phyloP scores from a whole-genome alignment of 2,329 filamentous ascomycete genomes.

The Hypoxylon sp. region DNA sequence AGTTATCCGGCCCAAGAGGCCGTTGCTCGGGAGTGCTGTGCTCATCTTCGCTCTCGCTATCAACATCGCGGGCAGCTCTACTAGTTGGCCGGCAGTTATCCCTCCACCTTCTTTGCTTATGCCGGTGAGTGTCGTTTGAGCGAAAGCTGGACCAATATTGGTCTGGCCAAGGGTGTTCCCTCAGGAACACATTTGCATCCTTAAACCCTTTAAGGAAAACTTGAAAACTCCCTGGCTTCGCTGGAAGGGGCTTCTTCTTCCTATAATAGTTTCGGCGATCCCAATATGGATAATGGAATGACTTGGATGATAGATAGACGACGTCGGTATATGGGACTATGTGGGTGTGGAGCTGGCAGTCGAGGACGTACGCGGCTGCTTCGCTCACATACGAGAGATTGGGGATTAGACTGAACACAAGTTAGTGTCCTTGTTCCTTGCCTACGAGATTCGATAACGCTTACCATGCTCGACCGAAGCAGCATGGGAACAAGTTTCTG shows the following conservation, averaged over 20 bases:
- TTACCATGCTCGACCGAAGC: constrained; percentile 90
- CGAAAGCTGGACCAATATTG: constrained; percentile 80
- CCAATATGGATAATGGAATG: constrained; percentile 99
- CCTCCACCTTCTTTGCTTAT: constrained; percentile 80
- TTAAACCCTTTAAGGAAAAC: constrained; percentile 98
- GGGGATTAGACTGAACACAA: constrained; percentile 77
- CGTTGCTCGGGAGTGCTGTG: constrained; percentile 53
- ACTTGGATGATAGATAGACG: constrained; percentile 92
- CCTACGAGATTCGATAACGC: constrained; percentile 43
- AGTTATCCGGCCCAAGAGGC: constrained; percentile 65
- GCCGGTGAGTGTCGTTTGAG: constrained; percentile 73
- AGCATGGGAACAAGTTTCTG: constrained; percentile 95
- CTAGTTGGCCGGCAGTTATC: constrained; percentile 80
- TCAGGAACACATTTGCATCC: constrained; percentile 94
- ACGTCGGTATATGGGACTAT: constrained; percentile 97
- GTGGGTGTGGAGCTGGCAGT: constrained; percentile 88
- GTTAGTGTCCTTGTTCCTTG: constrained; percentile 18
- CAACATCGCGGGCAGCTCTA: constrained; percentile 52
- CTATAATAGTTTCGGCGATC: constrained; percentile 88
- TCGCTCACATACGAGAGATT: constrained; percentile 98
- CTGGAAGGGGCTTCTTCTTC: constrained; percentile 86
- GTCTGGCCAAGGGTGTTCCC: constrained; percentile 97
- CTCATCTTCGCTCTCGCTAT: constrained; percentile 66
- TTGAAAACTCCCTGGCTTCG: constrained; percentile 96
- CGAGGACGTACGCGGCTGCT: constrained; percentile 94